A percentile compares a stretch with the other conserved stretches of the same genome.
Evolutionary conservation across 148 eudicot species (phyloP).

Genomic region (Selenicereus undatus): DNA sequence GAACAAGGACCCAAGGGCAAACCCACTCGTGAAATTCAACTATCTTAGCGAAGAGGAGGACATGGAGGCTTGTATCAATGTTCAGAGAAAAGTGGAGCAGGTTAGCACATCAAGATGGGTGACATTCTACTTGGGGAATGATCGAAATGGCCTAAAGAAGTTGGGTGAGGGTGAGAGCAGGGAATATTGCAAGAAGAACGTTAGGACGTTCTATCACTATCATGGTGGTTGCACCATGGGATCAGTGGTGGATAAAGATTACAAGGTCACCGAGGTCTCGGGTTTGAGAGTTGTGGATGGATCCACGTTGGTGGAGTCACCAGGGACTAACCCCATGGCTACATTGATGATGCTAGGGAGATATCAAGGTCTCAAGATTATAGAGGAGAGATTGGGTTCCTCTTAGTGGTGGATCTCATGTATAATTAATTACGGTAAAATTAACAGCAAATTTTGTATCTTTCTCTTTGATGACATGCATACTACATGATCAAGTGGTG

Average conservation of each 20-base stretch:
- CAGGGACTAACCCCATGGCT: conserved; percentile 53
- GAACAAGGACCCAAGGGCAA: conserved; percentile 34
- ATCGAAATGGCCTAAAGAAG: conserved; percentile 2
- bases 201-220: conserved; percentile 41
- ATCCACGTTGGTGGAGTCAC: conserved; percentile 37
- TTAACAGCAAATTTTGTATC: no score
- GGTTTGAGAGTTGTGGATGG: conserved; percentile 44
- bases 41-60: conserved; percentile 33
- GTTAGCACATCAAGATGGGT: conserved; percentile 29
- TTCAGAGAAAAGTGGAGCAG: conserved; percentile 22
- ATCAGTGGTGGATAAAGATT: conserved; percentile 38
- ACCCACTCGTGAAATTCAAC: conserved; percentile 38
- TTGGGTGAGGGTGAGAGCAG: conserved; percentile 29
- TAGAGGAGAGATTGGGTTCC: conserved; percentile 15
- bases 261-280: conserved; percentile 33
- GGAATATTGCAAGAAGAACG: conserved; percentile 39
- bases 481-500: not conserved
- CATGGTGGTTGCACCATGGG: conserved; percentile 50
- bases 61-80: conserved; percentile 30
- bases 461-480: not conserved
- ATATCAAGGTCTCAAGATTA: conserved; percentile 42
- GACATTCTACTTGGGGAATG: conserved; percentile 27
- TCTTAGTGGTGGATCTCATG: not conserved
- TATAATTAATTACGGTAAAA: not conserved
- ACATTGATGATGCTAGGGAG: conserved; percentile 46